phyloP scores from a whole-genome alignment of 2,329 filamentous ascomycete species.

The Aureobasidium namibiae region DNA sequence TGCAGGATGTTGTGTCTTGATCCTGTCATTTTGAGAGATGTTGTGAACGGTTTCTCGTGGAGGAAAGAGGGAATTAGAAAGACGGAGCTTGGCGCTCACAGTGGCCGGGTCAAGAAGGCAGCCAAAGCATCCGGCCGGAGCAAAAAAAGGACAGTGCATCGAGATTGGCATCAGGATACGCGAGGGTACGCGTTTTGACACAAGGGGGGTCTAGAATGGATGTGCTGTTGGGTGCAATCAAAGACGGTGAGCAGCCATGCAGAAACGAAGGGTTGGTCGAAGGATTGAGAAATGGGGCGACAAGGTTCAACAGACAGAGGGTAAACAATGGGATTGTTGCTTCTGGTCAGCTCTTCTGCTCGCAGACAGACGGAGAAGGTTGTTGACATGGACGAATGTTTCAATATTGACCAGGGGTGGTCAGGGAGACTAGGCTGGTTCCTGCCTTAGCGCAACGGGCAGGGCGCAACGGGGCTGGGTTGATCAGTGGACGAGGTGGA shows the following conservation, averaged over 20 bases:
- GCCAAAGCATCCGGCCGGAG: background rate
- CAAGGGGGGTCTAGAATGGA: conserved; percentile 3
- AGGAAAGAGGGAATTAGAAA: conserved; percentile 9
- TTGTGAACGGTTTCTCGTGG: background rate
- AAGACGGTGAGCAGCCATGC: background rate
- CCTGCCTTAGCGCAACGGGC: conserved; percentile 10
- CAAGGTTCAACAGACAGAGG: background rate
- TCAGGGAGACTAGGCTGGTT: conserved; percentile 6
- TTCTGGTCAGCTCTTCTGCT: background rate
- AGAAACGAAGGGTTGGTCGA: background rate
- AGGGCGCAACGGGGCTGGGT: conserved; percentile 8
- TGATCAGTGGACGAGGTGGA: conserved; percentile 6
- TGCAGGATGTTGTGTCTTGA: background rate
- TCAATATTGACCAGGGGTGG: conserved; percentile 6
- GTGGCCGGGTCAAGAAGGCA: background rate
- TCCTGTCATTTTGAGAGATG: background rate
- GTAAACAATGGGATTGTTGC: background rate
- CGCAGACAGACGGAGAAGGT: background rate
- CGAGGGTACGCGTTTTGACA: conserved; percentile 5
- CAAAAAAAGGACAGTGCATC: conserved; percentile 1
- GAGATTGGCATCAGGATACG: conserved; percentile 1
- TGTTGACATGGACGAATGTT: conserved; percentile 1
- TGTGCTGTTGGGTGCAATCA: background rate
- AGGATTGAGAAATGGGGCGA: background rate
- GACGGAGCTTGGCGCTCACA: background rate